Evolutionary conservation across 208 protist species (phyloP).

Genomic region (Leishmania major): DNA sequence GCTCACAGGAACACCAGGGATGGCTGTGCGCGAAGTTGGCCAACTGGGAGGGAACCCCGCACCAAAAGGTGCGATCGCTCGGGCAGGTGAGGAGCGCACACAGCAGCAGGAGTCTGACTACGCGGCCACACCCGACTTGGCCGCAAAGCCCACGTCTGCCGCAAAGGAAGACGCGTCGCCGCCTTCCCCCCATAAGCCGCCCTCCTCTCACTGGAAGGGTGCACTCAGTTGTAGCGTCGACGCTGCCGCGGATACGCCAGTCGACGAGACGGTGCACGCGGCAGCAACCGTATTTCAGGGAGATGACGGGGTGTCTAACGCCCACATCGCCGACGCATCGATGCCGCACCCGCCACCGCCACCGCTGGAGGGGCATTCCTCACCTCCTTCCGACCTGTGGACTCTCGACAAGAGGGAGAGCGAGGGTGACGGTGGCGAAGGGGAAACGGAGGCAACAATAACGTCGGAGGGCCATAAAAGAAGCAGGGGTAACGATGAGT

Average conservation of each 20-base stretch:
- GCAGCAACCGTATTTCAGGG: not conserved
- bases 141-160: not conserved
- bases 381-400: constrained; percentile 14
- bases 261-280: not conserved
- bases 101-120: not conserved
- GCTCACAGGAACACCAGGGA: not conserved
- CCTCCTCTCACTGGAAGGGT: not conserved
- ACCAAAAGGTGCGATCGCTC: not conserved
- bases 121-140: not conserved
- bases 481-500: not conserved
- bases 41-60: not conserved
- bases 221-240: not conserved
- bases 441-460: not conserved
- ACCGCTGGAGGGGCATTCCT: not conserved
- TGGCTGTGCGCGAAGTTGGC: not conserved
- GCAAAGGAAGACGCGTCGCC: not conserved
- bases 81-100: not conserved
- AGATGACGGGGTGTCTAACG: not conserved
- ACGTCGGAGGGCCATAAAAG: not conserved
- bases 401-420: constrained; percentile 22
- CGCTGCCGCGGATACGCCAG: not conserved
- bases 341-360: not conserved
- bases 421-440: not conserved
- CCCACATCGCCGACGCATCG: not conserved
- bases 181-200: not conserved